Conservation (phyloP, 345 rosid genomes). For the Syzygium aromaticum region DNA sequence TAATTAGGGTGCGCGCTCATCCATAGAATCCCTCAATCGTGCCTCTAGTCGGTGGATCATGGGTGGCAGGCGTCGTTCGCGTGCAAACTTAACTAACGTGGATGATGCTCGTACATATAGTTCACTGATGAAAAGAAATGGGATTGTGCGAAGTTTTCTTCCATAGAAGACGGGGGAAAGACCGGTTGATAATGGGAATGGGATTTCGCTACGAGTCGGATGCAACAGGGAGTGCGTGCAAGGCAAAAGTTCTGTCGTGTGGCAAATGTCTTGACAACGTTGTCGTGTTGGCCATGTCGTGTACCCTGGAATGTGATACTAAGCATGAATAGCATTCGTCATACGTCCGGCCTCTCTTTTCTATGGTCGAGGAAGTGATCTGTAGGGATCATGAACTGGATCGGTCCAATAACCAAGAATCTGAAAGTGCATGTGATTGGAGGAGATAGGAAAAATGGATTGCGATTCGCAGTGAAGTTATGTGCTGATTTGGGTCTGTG, state of each 20-base stretch:
- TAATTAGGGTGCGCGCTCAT: neutral
- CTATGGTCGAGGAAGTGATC: neutral
- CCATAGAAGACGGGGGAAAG: neutral
- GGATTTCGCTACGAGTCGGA: neutral
- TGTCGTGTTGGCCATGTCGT: neutral
- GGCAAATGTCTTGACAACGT: neutral
- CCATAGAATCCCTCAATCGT: neutral
- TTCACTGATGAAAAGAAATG: neutral
- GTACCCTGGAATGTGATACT: neutral
- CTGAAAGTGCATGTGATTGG: neutral
- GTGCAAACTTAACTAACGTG: neutral
- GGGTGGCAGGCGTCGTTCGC: neutral
- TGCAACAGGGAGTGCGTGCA: neutral
- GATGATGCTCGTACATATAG: neutral
- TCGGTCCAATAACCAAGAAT: neutral
- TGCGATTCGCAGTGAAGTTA: neutral
- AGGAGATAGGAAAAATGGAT: neutral
- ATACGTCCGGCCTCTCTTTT: neutral
- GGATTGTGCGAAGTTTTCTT: neutral
- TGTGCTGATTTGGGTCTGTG: neutral
- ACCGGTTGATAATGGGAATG: neutral
- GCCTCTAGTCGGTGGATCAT: neutral
- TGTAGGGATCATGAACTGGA: neutral
- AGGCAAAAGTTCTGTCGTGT: neutral
- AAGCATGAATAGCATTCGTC: neutral